Percentiles rank a stretch among this genome's conserved stretches.
Conservation (phyloP, 768 basidiomycete genomes). For the Rhizopogon sp. region DNA sequence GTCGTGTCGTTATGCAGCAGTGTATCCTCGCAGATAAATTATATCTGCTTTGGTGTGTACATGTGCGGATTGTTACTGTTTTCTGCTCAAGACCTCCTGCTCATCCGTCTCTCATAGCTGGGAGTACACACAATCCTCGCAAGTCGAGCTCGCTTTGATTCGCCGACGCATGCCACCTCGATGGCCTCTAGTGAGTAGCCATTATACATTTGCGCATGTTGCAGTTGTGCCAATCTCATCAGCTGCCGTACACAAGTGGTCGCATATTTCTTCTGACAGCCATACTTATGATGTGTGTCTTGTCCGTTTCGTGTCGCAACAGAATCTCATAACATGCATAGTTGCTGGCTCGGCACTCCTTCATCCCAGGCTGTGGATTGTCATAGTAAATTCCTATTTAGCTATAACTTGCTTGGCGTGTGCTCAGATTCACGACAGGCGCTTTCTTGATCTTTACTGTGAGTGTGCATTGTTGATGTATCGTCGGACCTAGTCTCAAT, state of each 20-base stretch:
- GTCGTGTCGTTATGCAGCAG: neutral
- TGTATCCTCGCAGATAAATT: neutral
- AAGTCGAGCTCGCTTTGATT: neutral
- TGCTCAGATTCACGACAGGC: neutral
- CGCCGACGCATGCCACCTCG: neutral
- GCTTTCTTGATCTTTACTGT: neutral
- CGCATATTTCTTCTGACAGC: neutral
- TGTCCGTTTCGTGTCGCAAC: neutral
- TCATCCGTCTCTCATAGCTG: neutral
- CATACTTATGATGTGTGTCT: neutral
- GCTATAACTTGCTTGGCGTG: no score
- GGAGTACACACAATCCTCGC: neutral
- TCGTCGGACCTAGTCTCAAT: neutral
- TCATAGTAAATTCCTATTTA: neutral
- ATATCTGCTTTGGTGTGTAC: neutral
- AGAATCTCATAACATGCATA: neutral
- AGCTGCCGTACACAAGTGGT: neutral
- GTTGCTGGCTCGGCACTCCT: neutral
- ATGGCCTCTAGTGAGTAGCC: neutral
- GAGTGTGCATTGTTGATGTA: neutral
- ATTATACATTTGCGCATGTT: neutral
- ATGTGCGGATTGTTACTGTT: neutral
- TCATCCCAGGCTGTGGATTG: neutral
- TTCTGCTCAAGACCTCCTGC: neutral
- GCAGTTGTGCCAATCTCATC: neutral